phyloP scores from a whole-genome alignment of 78 protist species.

The Pelomyxa schiedti region DNA sequence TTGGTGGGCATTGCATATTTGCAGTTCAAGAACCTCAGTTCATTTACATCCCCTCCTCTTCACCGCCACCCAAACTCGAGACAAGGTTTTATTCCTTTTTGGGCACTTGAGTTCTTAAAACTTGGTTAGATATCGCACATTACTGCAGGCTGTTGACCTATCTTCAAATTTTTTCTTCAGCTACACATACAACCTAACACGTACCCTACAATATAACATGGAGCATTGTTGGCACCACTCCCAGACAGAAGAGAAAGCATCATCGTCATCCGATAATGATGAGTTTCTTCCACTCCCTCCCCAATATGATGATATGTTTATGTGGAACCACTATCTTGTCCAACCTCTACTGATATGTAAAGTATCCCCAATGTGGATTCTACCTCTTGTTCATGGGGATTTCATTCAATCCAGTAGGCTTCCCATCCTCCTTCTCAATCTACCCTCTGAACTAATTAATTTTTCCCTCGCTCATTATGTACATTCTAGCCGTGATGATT shows the following conservation, averaged over 20 bases:
- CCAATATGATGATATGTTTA: neutral
- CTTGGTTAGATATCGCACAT: conserved; percentile 29
- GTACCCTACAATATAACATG: conserved; percentile 62
- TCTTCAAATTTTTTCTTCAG: conserved; percentile 72
- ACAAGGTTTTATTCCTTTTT: conserved; percentile 1
- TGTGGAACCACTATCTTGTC: neutral
- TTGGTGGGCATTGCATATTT: conserved; percentile 70
- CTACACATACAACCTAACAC: conserved; percentile 83
- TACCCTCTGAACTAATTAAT: too few species aligned
- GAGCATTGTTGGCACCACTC: conserved; percentile 15
- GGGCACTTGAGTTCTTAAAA: too few species aligned
- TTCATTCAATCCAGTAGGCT: neutral
- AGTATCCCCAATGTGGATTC: neutral
- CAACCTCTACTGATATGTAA: neutral
- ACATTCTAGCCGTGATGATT: neutral
- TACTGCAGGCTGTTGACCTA: conserved; percentile 58
- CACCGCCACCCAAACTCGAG: conserved; percentile 6
- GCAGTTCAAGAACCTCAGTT: conserved; percentile 45
- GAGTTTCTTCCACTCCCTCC: neutral
- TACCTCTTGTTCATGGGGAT: neutral
- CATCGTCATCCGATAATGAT: too few species aligned
- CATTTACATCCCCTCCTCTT: conserved; percentile 22
- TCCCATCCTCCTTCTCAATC: neutral
- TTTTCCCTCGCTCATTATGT: too few species aligned
- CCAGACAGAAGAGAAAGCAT: too few species aligned